Evolutionary conservation across 2,329 filamentous ascomycete species (phyloP).

Genomic region (Clarireedia monteithiana): DNA sequence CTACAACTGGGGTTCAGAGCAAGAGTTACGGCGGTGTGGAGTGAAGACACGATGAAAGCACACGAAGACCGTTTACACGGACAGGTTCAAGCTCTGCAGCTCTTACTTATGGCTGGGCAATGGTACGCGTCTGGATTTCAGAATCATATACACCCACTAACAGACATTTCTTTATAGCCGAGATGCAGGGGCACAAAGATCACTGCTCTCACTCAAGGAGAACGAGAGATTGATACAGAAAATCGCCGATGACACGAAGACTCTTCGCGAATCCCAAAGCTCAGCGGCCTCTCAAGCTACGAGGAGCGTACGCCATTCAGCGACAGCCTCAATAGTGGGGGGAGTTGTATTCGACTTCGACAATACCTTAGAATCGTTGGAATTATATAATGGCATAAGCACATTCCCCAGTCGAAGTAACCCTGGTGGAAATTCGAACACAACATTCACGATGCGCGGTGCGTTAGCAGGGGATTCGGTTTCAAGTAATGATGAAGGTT

Average conservation of each 20-base stretch:
- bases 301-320: not conserved
- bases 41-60: constrained; percentile 10
- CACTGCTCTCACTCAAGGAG: constrained; percentile 1
- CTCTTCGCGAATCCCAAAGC: constrained; percentile 5
- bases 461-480: not conserved
- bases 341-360: not conserved
- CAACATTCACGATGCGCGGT: too few species aligned
- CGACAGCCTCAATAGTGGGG: not conserved
- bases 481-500: not conserved
- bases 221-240: constrained; percentile 8
- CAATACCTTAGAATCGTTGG: not conserved
- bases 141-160: not conserved
- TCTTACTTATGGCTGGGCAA: constrained; percentile 9
- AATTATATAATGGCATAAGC: not conserved
- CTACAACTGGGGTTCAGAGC: not conserved
- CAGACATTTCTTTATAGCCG: not conserved
- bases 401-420: not conserved
- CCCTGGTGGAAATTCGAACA: not conserved
- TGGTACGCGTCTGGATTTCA: constrained; percentile 1
- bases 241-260: constrained; percentile 9
- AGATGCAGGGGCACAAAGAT: constrained; percentile 5
- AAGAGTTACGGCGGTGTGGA: constrained; percentile 3
- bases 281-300: not conserved
- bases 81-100: constrained; percentile 13
- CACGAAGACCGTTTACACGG: constrained; percentile 8